Evolutionary conservation across 2,329 filamentous ascomycete species (phyloP), one percentile per base, ranked within the genome.

Genomic region (Orbilia ellipsospora): DNA sequence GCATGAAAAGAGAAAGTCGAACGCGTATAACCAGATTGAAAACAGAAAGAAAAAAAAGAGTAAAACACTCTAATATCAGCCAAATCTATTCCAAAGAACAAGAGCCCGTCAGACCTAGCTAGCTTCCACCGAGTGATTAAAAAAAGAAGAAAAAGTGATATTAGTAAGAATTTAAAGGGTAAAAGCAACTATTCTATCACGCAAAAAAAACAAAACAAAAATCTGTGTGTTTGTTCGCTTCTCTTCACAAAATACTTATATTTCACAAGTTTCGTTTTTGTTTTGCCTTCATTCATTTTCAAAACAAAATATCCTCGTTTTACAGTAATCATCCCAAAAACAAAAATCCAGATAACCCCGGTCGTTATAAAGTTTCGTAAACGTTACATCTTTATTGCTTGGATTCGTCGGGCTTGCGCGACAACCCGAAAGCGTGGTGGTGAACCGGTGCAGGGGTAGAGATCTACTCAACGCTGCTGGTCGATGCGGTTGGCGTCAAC

Each of bases 401-500:
- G 13, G 36, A 45, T 59, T 20, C 18, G 31, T 44, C 31, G 16
- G 15, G 15, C 36, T 59, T 59, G 55, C 16, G 51, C 48, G 45
- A 42, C 55, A 36, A 61, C 51, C 56, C 69, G 18, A 62, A 54
- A 36, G 12, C 44, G 42, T 16, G 42, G 45, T 40, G 31, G 31
- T 36, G 31, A 36, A 36, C 31, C 31, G 31, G 51, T 13, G 57
- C 54, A 18, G 59, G 54, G 40, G 56, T 16, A 55, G 42, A 67
- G 45, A 44, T 75, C 62, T 75, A 75, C 61, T 78, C 77, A 7
- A 79, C 77, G 59, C 73, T 74, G 51, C 66, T 73, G 52, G 52
- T 69, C 50, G 74, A 69, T 36, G 60, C 60, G n/a, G 75, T 28
- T 42, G 64, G 62, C 6, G 72, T 75, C 45, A 64, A 26, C 64